Percentiles rank a stretch among this genome's conserved stretches.
These are phyloP conservation scores for Marasmius oreades DNA, from an alignment of 1,284 basidiomycete genomes.

Conservation along the genomic window DNA sequence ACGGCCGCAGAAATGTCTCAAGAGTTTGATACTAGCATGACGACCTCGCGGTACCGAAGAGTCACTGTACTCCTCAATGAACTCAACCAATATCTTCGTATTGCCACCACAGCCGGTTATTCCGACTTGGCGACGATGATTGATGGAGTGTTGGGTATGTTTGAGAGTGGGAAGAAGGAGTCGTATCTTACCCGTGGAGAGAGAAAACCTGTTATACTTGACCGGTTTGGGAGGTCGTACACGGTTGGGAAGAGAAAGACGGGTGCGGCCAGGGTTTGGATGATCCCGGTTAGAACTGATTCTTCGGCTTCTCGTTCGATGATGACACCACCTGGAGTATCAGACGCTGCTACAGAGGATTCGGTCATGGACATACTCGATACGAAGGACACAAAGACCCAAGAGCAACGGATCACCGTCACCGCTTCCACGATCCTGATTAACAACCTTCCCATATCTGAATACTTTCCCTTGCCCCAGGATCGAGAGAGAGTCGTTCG, in stretches of 20 bases:
- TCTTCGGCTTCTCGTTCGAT: not conserved
- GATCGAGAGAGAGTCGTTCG: slow-evolving; percentile 83
- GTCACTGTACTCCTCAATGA: slow-evolving; percentile 66
- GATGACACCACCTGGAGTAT: not conserved
- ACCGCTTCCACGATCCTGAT: slow-evolving; percentile 65
- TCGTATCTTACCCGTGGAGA: slow-evolving; percentile 50
- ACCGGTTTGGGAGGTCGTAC: slow-evolving; percentile 77
- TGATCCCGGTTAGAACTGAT: slow-evolving; percentile 66
- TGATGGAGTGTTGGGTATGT: slow-evolving; percentile 53
- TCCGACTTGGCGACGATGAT: slow-evolving; percentile 55
- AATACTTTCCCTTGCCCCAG: slow-evolving; percentile 75
- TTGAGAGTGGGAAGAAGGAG: slow-evolving; percentile 62
- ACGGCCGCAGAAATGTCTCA: slow-evolving; percentile 54
- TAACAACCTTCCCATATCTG: slow-evolving; percentile 77
- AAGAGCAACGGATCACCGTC: slow-evolving; percentile 23
- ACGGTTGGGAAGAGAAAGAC: slow-evolving; percentile 85
- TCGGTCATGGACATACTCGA: slow-evolving; percentile 5
- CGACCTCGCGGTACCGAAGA: slow-evolving; percentile 70
- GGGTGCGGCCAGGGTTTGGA: slow-evolving; percentile 88
- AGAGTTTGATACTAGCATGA: slow-evolving; percentile 60
- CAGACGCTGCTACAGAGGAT: not conserved
- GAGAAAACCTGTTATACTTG: slow-evolving; percentile 58
- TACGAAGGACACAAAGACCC: slow-evolving; percentile 4
- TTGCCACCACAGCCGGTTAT: slow-evolving; percentile 65
- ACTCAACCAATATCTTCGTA: slow-evolving; percentile 68